Evolutionary conservation across 306 rosid genomes (phyloP).

Genomic region (Purshia tridentata): DNA sequence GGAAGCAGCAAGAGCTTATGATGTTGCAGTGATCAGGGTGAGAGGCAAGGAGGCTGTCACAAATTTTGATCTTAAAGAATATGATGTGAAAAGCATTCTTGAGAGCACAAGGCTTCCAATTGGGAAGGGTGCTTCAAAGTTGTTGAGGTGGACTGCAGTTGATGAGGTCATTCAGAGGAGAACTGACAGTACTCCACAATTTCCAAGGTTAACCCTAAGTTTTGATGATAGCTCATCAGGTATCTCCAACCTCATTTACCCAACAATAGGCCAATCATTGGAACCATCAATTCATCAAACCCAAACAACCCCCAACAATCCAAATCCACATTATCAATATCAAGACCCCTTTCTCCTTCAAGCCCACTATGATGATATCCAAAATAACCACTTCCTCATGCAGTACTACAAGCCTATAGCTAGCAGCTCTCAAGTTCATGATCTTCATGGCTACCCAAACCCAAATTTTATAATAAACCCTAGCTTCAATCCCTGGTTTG

Average conservation of each 20-base stretch:
- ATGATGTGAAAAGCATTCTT: slow-evolving; percentile 21
- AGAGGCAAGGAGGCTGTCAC: slow-evolving; percentile 13
- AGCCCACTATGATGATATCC: not conserved
- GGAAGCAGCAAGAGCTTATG: slow-evolving; percentile 42
- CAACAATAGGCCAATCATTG: not conserved
- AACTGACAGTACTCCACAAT: not conserved
- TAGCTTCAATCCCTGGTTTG: not conserved
- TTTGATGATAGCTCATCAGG: not conserved
- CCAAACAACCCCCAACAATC: not conserved
- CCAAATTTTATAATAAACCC: not conserved
- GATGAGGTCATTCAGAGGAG: slow-evolving; percentile 12
- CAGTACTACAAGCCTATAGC: slow-evolving; percentile 2
- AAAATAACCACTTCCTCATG: not conserved
- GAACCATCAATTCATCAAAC: not conserved
- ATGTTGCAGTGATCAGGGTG: slow-evolving; percentile 26
- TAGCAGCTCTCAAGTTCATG: not conserved
- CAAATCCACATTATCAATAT: not conserved
- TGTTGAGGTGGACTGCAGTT: not conserved
- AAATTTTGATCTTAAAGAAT: slow-evolving; percentile 23
- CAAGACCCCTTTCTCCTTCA: not conserved
- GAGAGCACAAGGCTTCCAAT: slow-evolving; percentile 17
- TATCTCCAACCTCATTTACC: not conserved
- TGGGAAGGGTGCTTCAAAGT: slow-evolving; percentile 27
- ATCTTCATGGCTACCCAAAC: not conserved
- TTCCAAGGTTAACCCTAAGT: not conserved